Percentiles rank a stretch among this genome's conserved stretches.
phyloP scores from a whole-genome alignment of 371 early-diverging fungal genomes.

The Funneliformis caledonium region DNA sequence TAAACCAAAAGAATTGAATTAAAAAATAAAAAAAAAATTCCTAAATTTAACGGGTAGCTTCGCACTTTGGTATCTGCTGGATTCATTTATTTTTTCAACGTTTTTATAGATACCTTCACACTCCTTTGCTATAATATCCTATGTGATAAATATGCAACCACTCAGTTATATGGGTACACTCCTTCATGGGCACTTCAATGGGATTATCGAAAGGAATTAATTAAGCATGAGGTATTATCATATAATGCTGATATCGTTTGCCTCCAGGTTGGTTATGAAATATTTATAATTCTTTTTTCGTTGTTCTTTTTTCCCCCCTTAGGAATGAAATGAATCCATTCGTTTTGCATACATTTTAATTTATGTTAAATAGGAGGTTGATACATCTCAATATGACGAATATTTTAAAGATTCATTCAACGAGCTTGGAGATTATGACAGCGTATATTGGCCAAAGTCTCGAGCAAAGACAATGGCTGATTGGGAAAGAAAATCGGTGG shows the following conservation, averaged over 20 bases:
- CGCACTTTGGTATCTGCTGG: conserved; percentile 5
- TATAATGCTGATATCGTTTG: conserved; percentile 95
- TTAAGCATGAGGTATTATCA: conserved; percentile 87
- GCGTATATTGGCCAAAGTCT: conserved; percentile 94
- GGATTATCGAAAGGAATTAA: conserved; percentile 92
- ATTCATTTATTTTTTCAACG: conserved; percentile 13
- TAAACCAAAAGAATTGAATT: background rate
- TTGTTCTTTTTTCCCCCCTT: conserved; percentile 9
- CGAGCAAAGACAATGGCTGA: conserved; percentile 93
- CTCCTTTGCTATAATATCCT: conserved; percentile 97
- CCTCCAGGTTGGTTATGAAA: conserved; percentile 78
- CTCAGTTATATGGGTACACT: conserved; percentile 91
- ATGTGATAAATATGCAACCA: conserved; percentile 89
- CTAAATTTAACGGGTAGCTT: background rate
- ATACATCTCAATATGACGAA: conserved; percentile 83
- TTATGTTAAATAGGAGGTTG: conserved; percentile 75
- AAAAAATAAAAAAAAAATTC: background rate
- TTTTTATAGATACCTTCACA: conserved; percentile 69
- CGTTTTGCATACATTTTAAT: background rate
- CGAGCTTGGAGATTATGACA: conserved; percentile 84
- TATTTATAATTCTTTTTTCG: conserved; percentile 3
- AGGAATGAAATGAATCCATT: background rate
- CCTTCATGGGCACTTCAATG: conserved; percentile 97
- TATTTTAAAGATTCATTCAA: conserved; percentile 78
- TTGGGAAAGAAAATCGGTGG: conserved; percentile 85